Conservation (phyloP, 2,329 filamentous ascomycete species). For the Colletotrichum magnum region DNA sequence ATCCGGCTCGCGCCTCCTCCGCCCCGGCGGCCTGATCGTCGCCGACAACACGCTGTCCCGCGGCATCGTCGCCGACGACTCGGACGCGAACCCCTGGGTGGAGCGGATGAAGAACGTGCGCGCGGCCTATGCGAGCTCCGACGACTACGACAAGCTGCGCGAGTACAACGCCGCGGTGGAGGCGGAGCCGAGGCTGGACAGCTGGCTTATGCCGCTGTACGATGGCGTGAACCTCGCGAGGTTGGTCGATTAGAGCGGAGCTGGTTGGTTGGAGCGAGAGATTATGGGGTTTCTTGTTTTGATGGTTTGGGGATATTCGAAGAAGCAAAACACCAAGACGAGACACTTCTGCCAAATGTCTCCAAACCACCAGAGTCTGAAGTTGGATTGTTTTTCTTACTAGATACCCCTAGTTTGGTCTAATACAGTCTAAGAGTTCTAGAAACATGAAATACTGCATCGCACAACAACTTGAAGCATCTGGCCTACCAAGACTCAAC, state of each 20-base stretch:
- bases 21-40: slow-evolving; percentile 64
- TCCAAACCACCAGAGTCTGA: too few relatives aligned
- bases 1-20: slow-evolving; percentile 57
- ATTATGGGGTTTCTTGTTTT: not conserved
- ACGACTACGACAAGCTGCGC: slow-evolving; percentile 41
- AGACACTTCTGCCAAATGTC: too few relatives aligned
- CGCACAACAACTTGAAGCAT: too few relatives aligned
- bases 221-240: slow-evolving; percentile 58
- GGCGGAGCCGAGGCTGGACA: slow-evolving; percentile 53
- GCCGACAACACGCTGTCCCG: slow-evolving; percentile 68
- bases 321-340: too few relatives aligned
- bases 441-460: too few relatives aligned
- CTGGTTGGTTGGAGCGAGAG: not conserved
- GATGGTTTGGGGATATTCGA: not conserved
- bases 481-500: too few relatives aligned
- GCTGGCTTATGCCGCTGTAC: slow-evolving; percentile 58
- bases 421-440: too few relatives aligned
- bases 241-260: slow-evolving; percentile 49
- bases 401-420: too few relatives aligned
- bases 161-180: slow-evolving; percentile 43
- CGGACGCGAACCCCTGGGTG: slow-evolving; percentile 40
- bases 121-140: slow-evolving; percentile 41
- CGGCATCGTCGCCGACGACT: slow-evolving; percentile 60
- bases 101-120: slow-evolving; percentile 30
- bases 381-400: too few relatives aligned